Conservation (phyloP, 2,329 filamentous ascomycete genomes). For the Myriosclerotinia curreyana region DNA sequence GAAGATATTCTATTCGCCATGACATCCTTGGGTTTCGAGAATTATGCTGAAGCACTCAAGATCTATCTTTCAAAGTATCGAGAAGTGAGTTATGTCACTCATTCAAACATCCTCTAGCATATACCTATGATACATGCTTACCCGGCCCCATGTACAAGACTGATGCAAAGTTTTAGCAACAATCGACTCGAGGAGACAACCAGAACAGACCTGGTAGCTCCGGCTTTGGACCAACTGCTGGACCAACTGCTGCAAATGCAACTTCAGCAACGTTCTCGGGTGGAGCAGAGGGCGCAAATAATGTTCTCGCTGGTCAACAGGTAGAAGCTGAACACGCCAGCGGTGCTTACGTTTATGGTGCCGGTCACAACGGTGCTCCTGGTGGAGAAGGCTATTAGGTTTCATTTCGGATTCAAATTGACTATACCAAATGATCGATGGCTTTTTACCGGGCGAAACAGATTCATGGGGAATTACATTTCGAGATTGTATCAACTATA, state of each 20-base stretch:
- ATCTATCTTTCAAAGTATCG: conserved; percentile 97
- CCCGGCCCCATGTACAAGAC: conserved; percentile 16
- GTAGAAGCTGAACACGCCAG: conserved; percentile 39
- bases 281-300: conserved; percentile 38
- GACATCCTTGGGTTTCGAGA: conserved; percentile 98
- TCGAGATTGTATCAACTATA: conserved; percentile 37
- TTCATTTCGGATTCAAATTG: conserved; percentile 17
- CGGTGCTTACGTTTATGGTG: conserved; percentile 44
- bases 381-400: conserved; percentile 35
- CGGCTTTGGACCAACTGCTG: conserved; percentile 47
- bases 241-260: conserved; percentile 41
- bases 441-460: conserved; percentile 13
- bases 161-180: conserved; percentile 37
- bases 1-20: conserved; percentile 99
- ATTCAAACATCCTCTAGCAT: conserved; percentile 12
- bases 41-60: conserved; percentile 96
- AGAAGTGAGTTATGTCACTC: conserved; percentile 66
- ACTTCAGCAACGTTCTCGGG: conserved; percentile 36
- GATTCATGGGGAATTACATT: conserved; percentile 27
- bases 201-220: conserved; percentile 53
- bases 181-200: conserved; percentile 67
- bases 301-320: conserved; percentile 38
- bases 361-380: conserved; percentile 56
- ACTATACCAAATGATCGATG: conserved; percentile 11
- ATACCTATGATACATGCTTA: conserved; percentile 21